Base-by-base conservation (phyloP, 352 stramenopile species). In the Phytophthora agathidicida region DNA sequence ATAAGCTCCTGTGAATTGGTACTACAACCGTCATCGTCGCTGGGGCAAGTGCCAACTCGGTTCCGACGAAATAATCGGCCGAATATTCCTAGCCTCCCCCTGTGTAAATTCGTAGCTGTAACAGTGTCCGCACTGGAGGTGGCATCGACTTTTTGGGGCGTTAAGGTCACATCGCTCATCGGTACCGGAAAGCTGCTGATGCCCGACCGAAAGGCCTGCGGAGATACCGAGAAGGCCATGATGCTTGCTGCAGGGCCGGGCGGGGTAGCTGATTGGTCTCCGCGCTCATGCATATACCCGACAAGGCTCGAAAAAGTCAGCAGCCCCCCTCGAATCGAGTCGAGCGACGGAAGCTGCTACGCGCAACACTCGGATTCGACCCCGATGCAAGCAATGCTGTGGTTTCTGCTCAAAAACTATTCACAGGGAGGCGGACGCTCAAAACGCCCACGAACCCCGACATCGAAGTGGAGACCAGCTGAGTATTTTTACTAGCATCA, bases 281-380 rank as follows among this genome's bases (percentile, higher is more conserved):
- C 6, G 23, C 42, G 39, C 38, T 60, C 64, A 69, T 70, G 65
- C 59, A 72, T 72, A 65, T 56, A 72, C 56, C 38, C 48, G 42
- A 37, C 26, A 54, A 47, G n/a, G 32, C n/a, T 36, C 35, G 31
- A 36, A 22, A 5, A 49, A 45, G 27, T 51, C 30, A 51, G 49
- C 57, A 22, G 48, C 50, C 23, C 24, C 45, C 32, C 38, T 42
- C 31, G 20, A n/a, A n/a, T n/a, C 17, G 20, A n/a, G 10, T n/a
- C 17, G 26, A 50, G n/a, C 26, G 50, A 36, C 24, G 14, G 22
- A 41, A 41, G 28, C 33, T 32, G 54, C 48, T 36, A 46, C 20
- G 33, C n/a, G 7, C 42, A 47, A 44, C 10, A 49, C 17, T 19
- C 17, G 22, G 47, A 44, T 38, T 38, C 22, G 47, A 44, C 32